Evolutionary conservation across 2,329 filamentous ascomycete genomes (phyloP).

Genomic region (Xylaria sp.): DNA sequence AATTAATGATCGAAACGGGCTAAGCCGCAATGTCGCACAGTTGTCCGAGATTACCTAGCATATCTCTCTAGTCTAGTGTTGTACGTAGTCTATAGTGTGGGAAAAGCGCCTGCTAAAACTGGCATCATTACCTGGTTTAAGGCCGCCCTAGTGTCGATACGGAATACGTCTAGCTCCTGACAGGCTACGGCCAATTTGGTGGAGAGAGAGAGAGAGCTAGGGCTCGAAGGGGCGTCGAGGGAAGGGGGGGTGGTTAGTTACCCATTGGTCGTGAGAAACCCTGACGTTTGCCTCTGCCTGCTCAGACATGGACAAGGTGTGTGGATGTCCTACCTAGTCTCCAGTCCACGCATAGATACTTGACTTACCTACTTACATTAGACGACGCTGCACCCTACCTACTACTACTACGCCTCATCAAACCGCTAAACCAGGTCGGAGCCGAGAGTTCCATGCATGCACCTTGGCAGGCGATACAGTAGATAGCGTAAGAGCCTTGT

Average conservation of each 20-base stretch:
- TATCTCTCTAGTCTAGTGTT: conserved; percentile 22
- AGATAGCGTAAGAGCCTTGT: conserved; percentile 29
- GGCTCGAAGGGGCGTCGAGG: conserved; percentile 21
- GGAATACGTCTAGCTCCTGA: conserved; percentile 30
- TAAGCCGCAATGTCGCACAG: conserved; percentile 33
- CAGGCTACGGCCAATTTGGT: conserved; percentile 24
- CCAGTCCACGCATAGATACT: not conserved
- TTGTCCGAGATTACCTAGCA: conserved; percentile 31
- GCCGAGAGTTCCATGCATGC: conserved; percentile 37
- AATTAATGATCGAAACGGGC: conserved; percentile 28
- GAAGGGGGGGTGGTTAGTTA: conserved; percentile 20
- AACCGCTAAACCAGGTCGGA: conserved; percentile 25
- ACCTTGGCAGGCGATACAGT: conserved; percentile 25
- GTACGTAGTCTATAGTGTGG: conserved; percentile 7
- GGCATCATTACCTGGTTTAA: conserved; percentile 15
- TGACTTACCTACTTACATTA: not conserved
- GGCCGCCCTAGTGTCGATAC: conserved; percentile 29
- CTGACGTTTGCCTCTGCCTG: conserved; percentile 20
- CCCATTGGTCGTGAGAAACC: conserved; percentile 25
- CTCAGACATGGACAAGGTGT: conserved; percentile 31
- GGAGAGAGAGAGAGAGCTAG: conserved; percentile 27
- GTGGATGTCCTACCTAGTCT: conserved; percentile 16
- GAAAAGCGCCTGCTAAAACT: conserved; percentile 30
- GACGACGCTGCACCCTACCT: not conserved
- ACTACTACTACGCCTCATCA: conserved; percentile 28